phyloP scores from a whole-genome alignment of 176 grass and related monocot species.

The Saccharum spontaneum region DNA sequence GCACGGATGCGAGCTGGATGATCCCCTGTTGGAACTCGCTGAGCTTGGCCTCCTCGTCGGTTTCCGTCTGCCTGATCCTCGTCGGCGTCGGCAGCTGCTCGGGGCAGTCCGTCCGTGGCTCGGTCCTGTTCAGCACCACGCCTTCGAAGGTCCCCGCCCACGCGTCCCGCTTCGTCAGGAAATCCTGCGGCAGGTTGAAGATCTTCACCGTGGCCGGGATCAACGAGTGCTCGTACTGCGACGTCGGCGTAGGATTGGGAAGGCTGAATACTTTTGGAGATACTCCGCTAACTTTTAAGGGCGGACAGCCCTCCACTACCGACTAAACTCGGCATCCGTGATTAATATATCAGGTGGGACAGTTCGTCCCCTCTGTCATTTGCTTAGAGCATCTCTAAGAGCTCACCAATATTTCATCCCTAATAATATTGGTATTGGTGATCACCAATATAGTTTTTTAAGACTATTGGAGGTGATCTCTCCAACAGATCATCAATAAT shows the following conservation, averaged over 20 bases:
- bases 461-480: too few relatives aligned
- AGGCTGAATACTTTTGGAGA: too few relatives aligned
- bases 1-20: conserved; percentile 78
- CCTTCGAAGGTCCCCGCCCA: conserved; percentile 95
- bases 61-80: conserved; percentile 60
- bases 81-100: conserved; percentile 77
- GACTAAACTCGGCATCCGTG: too few relatives aligned
- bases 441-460: too few relatives aligned
- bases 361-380: too few relatives aligned
- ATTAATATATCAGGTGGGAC: too few relatives aligned
- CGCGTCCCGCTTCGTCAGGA: conserved; percentile 72
- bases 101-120: conserved; percentile 84
- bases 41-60: conserved; percentile 86
- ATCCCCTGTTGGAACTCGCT: conserved; percentile 94
- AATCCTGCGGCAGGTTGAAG: conserved; percentile 71
- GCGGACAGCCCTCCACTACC: too few relatives aligned
- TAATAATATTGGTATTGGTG: too few relatives aligned
- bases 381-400: too few relatives aligned
- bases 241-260: conserved; percentile 56
- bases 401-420: too few relatives aligned
- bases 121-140: conserved; percentile 50
- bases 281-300: too few relatives aligned
- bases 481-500: too few relatives aligned
- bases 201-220: conserved; percentile 88
- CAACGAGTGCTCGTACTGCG: conserved; percentile 91